Evolutionary conservation across 257 asterid genomes (phyloP).

Genomic region (Capsicum rhomboideum): DNA sequence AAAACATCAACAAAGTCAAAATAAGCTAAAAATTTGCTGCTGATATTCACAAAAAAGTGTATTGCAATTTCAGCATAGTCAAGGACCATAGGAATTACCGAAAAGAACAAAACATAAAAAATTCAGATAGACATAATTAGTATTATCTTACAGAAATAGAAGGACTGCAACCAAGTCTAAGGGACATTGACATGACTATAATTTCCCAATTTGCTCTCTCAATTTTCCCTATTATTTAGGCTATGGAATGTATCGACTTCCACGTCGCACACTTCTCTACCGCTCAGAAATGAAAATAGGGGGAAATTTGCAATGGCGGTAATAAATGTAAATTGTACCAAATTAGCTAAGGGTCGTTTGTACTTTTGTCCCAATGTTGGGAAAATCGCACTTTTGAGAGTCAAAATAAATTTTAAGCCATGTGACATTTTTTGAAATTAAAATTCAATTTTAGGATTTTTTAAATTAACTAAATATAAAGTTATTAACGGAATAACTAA

Average conservation of each 20-base stretch:
- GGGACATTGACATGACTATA: not conserved
- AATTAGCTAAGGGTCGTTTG: no score
- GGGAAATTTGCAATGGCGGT: not conserved
- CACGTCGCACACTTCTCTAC: slow-evolving; percentile 5
- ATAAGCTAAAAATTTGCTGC: not conserved
- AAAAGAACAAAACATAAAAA: no score
- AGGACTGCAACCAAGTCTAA: slow-evolving; percentile 23
- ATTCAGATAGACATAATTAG: no score
- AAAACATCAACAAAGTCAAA: not conserved
- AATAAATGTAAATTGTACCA: no score
- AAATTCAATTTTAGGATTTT: no score
- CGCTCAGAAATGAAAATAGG: not conserved
- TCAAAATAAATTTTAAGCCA: no score
- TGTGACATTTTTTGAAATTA: no score
- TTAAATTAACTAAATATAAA: no score
- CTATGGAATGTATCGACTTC: not conserved
- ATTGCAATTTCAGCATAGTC: not conserved
- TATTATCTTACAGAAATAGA: slow-evolving; percentile 28
- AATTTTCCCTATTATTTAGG: not conserved
- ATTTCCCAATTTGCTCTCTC: not conserved
- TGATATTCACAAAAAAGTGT: not conserved
- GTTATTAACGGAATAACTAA: no score
- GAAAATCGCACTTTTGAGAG: no score
- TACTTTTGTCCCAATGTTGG: no score
- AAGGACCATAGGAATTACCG: not conserved